These are phyloP conservation scores for Neonectria magnoliae DNA, from an alignment of 2,329 filamentous ascomycete species.

Conservation along the genomic window DNA sequence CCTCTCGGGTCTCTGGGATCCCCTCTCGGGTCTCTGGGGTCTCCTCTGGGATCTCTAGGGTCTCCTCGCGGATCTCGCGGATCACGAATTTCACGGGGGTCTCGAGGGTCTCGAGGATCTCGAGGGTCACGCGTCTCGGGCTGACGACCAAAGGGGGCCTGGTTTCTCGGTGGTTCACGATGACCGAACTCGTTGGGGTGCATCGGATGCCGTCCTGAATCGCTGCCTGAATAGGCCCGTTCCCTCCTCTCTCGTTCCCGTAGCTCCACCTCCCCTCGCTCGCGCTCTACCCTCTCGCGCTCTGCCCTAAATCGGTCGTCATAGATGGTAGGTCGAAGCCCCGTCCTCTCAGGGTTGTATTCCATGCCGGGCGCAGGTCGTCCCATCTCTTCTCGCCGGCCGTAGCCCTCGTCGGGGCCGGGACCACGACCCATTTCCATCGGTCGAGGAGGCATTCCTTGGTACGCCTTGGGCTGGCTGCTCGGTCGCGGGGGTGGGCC, in stretches of 20 bases:
- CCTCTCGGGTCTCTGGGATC: constrained; percentile 30
- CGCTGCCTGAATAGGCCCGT: constrained; percentile 60
- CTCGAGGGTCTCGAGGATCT: constrained; percentile 45
- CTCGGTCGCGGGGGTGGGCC: constrained; percentile 60
- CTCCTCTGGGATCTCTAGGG: constrained; percentile 25
- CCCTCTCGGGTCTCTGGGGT: constrained; percentile 21
- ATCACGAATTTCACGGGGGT: constrained; percentile 44
- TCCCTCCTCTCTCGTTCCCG: constrained; percentile 56
- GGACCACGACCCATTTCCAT: constrained; percentile 57
- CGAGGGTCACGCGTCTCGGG: constrained; percentile 54
- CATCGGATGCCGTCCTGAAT: constrained; percentile 56
- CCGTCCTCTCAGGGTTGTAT: constrained; percentile 63
- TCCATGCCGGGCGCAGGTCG: constrained; percentile 52
- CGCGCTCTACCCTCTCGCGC: constrained; percentile 59
- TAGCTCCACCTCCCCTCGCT: constrained; percentile 57
- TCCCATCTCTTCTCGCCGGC: constrained; percentile 59
- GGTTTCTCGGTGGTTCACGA: constrained; percentile 56
- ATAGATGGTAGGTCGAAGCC: constrained; percentile 55
- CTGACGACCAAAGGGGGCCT: constrained; percentile 56
- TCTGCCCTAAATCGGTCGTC: constrained; percentile 65
- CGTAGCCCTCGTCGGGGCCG: constrained; percentile 56
- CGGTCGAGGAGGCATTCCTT: constrained; percentile 56
- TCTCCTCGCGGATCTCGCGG: constrained; percentile 20
- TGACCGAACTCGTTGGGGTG: constrained; percentile 52
- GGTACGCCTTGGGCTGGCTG: constrained; percentile 62